Evolutionary conservation across 805 yeast genomes (phyloP).

Genomic region (Candida ortonii): DNA sequence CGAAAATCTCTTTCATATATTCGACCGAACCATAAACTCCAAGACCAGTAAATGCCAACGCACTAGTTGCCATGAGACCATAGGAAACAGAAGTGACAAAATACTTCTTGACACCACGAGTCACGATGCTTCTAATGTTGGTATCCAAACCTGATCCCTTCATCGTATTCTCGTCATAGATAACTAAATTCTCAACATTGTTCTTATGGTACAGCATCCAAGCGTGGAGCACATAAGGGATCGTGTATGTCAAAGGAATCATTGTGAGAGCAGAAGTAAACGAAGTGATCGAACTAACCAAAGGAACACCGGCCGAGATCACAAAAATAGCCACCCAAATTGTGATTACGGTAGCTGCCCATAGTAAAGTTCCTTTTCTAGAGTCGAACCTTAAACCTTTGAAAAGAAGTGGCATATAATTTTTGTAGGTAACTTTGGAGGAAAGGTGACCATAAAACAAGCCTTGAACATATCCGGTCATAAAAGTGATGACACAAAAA

Average conservation of each 20-base stretch:
- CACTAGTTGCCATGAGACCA: constrained; percentile 22
- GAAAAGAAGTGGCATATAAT: constrained; percentile 34
- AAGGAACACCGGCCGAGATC: constrained; percentile 28
- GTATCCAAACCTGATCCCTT: constrained; percentile 4
- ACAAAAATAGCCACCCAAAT: constrained; percentile 18
- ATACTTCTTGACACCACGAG: constrained; percentile 20
- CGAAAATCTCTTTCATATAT: constrained; percentile 27
- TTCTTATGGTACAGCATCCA: constrained; percentile 20
- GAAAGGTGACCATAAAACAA: constrained; percentile 47
- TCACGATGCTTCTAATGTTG: constrained; percentile 4
- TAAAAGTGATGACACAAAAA: constrained; percentile 38
- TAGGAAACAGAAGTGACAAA: constrained; percentile 21
- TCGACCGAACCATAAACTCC: constrained; percentile 31
- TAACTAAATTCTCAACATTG: constrained; percentile 3
- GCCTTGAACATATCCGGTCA: constrained; percentile 42
- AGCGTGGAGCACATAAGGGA: constrained; percentile 22
- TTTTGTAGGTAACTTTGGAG: constrained; percentile 42
- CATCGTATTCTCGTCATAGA: constrained; percentile 13
- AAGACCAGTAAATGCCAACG: constrained; percentile 29
- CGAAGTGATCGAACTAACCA: constrained; percentile 24
- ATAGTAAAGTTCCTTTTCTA: constrained; percentile 28
- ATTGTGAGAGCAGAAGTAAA: constrained; percentile 27
- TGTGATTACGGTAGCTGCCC: constrained; percentile 14
- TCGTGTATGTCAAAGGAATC: constrained; percentile 29
- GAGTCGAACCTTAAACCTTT: constrained; percentile 34